Percentiles rank a stretch among this genome's conserved stretches.
phyloP scores from a whole-genome alignment of 495 filamentous ascomycete genomes.

The Aspergillus biplanus region DNA sequence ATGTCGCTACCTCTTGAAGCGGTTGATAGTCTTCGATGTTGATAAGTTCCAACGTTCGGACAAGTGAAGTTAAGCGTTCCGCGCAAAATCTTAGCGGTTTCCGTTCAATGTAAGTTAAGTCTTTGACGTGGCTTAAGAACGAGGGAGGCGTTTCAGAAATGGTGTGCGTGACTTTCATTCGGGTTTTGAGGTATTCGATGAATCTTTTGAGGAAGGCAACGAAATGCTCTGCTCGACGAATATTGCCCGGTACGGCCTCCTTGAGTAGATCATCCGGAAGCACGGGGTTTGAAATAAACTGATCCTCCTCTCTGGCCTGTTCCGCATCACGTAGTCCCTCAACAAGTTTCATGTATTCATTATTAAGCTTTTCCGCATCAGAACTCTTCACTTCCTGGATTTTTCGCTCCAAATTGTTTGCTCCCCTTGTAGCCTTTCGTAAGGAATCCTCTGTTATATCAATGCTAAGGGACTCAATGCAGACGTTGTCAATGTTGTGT shows the following conservation, averaged over 20 bases:
- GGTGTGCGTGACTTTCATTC: conserved; percentile 97
- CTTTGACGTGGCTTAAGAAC: conserved; percentile 90
- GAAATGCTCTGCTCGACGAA: conserved; percentile 95
- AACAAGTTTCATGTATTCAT: conserved; percentile 94
- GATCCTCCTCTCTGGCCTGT: conserved; percentile 86
- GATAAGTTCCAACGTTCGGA: conserved; percentile 91
- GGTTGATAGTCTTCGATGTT: conserved; percentile 98
- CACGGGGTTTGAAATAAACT: conserved; percentile 92
- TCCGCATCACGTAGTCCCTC: conserved; percentile 88
- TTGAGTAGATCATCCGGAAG: conserved; percentile 49
- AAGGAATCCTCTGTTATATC: conserved; percentile 95
- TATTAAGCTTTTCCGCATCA: conserved; percentile 90
- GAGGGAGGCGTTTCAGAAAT: conserved; percentile 96
- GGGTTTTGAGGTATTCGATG: conserved; percentile 96
- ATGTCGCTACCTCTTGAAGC: conserved; percentile 96
- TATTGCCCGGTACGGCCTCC: conserved; percentile 96
- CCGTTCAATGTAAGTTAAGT: conserved; percentile 95
- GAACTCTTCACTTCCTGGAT: conserved; percentile 91
- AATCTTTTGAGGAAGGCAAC: conserved; percentile 93
- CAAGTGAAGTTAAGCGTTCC: conserved; percentile 91
- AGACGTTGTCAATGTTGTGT: conserved; percentile 99
- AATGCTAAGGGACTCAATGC: conserved; percentile 96
- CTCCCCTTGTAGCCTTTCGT: conserved; percentile 83
- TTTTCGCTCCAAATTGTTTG: conserved; percentile 84
- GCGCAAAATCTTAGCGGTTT: conserved; percentile 96